Percentiles rank a stretch among this genome's conserved stretches.
Evolutionary conservation across 306 rosid species (phyloP).

Genomic region (Dicorynia guianensis): DNA sequence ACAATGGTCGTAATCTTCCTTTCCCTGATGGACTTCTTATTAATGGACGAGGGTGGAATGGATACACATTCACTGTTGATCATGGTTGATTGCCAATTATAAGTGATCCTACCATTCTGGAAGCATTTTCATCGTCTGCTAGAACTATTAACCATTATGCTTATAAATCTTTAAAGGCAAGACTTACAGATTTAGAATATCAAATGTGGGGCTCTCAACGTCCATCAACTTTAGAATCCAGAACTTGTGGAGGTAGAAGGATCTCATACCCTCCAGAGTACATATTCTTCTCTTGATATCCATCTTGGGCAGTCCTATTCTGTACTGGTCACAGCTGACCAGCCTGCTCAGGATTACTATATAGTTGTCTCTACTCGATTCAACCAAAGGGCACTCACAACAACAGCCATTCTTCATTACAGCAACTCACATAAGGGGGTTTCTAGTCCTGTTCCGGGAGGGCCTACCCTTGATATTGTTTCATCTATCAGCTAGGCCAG

Average conservation of each 20-base stretch:
- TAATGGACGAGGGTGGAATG: slow-evolving; percentile 76
- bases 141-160: not conserved
- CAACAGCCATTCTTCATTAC: slow-evolving; percentile 78
- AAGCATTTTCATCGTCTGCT: not conserved
- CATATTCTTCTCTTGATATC: slow-evolving; percentile 64
- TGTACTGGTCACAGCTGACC: slow-evolving; percentile 73
- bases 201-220: slow-evolving; percentile 72
- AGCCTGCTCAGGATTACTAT: slow-evolving; percentile 69
- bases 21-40: slow-evolving; percentile 69
- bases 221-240: slow-evolving; percentile 77
- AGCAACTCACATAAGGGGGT: slow-evolving; percentile 57
- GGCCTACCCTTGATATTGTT: slow-evolving; percentile 62
- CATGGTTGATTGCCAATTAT: slow-evolving; percentile 46
- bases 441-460: slow-evolving; percentile 65
- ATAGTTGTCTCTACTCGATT: slow-evolving; percentile 68
- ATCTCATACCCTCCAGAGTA: slow-evolving; percentile 69
- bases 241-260: slow-evolving; percentile 74
- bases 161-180: not conserved
- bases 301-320: slow-evolving; percentile 82
- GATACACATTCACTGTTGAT: slow-evolving; percentile 69
- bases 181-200: slow-evolving; percentile 69
- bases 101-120: not conserved
- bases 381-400: slow-evolving; percentile 56
- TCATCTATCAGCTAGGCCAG: slow-evolving; percentile 71
- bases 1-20: slow-evolving; percentile 65